Conservation (phyloP, 495 filamentous ascomycete species). For the Schizothecium vesticola region DNA sequence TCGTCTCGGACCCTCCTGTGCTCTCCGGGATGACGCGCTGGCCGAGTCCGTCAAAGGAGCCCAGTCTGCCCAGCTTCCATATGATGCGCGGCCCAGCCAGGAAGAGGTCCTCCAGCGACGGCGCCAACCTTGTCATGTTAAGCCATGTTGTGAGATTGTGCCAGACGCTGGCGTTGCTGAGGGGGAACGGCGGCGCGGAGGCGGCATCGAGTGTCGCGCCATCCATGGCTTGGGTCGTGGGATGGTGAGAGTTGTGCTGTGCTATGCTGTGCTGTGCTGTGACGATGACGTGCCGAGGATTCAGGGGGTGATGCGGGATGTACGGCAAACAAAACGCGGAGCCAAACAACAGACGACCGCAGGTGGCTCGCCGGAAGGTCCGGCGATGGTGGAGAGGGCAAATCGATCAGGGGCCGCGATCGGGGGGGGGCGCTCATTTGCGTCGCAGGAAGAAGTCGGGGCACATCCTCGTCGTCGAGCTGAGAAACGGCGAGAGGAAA, state of each 20-base stretch:
- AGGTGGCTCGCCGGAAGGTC: background rate
- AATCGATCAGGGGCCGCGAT: background rate
- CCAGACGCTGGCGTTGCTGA: slow-evolving; percentile 41
- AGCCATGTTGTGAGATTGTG: slow-evolving; percentile 44
- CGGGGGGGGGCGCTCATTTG: background rate
- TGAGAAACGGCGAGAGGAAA: background rate
- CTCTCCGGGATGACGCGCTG: slow-evolving; percentile 57
- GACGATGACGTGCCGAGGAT: background rate
- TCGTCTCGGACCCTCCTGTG: slow-evolving; percentile 38
- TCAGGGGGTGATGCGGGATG: background rate
- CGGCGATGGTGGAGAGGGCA: background rate
- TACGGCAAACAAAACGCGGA: background rate
- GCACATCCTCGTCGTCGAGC: background rate
- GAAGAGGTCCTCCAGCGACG: slow-evolving; percentile 51
- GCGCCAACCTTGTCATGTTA: slow-evolving; percentile 40
- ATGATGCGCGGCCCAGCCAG: slow-evolving; percentile 59
- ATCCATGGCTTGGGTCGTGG: background rate
- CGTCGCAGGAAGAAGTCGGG: background rate
- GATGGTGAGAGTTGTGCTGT: background rate
- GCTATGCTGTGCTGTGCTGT: background rate
- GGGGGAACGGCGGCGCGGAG: slow-evolving; percentile 4
- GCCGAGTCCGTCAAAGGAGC: slow-evolving; percentile 56
- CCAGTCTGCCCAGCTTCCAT: slow-evolving; percentile 56
- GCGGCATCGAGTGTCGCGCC: slow-evolving; percentile 2
- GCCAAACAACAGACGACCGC: background rate